A percentile compares a stretch with the other conserved stretches of the same genome.
Conservation (phyloP, 179 eudicot genomes). For the Vitellaria paradoxa region DNA sequence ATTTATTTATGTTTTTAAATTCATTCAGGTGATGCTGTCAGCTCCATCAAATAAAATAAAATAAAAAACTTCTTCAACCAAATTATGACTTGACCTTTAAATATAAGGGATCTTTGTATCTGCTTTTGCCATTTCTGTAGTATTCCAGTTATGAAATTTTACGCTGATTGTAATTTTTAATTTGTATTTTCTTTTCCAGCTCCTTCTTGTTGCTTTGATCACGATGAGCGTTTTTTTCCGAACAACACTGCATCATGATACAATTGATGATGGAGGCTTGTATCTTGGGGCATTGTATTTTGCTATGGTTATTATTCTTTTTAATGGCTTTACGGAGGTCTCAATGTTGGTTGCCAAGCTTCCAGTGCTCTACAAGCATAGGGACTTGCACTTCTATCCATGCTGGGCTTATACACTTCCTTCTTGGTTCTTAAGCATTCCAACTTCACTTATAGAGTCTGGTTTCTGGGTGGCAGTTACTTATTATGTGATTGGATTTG, state of each 20-base stretch:
- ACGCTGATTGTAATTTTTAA: conserved; percentile 1
- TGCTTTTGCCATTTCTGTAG: background rate
- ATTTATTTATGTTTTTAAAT: conserved; percentile 87
- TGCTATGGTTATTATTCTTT: conserved; percentile 88
- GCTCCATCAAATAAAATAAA: background rate
- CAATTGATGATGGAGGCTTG: conserved; percentile 76
- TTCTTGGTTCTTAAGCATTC: conserved; percentile 81
- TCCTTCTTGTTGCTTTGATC: conserved; percentile 75
- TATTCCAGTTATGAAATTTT: background rate
- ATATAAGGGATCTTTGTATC: background rate
- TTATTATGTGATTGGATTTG: conserved; percentile 86
- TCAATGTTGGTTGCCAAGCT: conserved; percentile 88
- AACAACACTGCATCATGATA: conserved; percentile 68
- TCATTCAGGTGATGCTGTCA: conserved; percentile 66
- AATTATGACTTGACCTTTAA: background rate
- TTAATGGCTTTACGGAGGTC: conserved; percentile 97
- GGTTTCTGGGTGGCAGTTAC: conserved; percentile 85
- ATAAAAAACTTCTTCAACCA: background rate
- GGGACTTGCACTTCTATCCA: conserved; percentile 90
- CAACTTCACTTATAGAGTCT: conserved; percentile 81
- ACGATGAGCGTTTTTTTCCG: conserved; percentile 95
- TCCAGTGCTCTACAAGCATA: conserved; percentile 85
- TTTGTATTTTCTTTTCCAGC: conserved; percentile 43
- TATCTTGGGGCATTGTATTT: conserved; percentile 83
- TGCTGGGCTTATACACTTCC: conserved; percentile 88